These are phyloP conservation scores for Skeletonema menzelii DNA, from an alignment of 108 stramenopile species.

Conservation along the genomic window DNA sequence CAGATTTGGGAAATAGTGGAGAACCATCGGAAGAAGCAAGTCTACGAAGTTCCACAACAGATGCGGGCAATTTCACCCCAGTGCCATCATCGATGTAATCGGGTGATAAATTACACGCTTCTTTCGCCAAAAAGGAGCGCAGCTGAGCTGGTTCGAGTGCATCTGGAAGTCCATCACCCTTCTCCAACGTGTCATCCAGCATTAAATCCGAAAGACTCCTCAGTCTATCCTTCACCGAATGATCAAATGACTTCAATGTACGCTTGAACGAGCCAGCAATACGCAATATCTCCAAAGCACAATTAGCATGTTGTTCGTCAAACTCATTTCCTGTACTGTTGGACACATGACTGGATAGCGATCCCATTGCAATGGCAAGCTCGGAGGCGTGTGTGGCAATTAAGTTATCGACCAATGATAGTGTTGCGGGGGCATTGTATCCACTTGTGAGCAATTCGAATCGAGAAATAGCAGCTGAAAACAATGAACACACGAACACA, in stretches of 20 bases:
- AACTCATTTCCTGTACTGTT: constrained; percentile 41
- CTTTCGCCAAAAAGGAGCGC: constrained; percentile 68
- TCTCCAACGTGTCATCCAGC: constrained; percentile 36
- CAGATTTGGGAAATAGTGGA: constrained; percentile 54
- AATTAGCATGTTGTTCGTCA: constrained; percentile 80
- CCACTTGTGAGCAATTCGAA: constrained; percentile 83
- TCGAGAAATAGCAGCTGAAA: constrained; percentile 54
- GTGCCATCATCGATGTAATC: constrained; percentile 29
- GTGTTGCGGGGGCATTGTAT: constrained; percentile 48
- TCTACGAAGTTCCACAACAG: constrained; percentile 51
- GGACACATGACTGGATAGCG: constrained; percentile 54
- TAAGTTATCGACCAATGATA: constrained; percentile 63
- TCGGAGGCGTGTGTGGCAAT: constrained; percentile 69
- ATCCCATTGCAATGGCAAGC: constrained; percentile 63
- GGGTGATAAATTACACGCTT: constrained; percentile 44
- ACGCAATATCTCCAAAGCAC: constrained; percentile 75
- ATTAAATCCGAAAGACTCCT: constrained; percentile 51
- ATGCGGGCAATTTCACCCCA: constrained; percentile 33
- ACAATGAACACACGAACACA: background rate
- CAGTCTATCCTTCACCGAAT: constrained; percentile 59
- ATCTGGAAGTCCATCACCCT: constrained; percentile 52
- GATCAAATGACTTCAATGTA: constrained; percentile 56
- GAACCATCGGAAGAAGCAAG: constrained; percentile 20
- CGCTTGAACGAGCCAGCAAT: constrained; percentile 66
- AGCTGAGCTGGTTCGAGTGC: constrained; percentile 69